phyloP scores from a whole-genome alignment of 768 basidiomycete species.

The Mycena indigotica region DNA sequence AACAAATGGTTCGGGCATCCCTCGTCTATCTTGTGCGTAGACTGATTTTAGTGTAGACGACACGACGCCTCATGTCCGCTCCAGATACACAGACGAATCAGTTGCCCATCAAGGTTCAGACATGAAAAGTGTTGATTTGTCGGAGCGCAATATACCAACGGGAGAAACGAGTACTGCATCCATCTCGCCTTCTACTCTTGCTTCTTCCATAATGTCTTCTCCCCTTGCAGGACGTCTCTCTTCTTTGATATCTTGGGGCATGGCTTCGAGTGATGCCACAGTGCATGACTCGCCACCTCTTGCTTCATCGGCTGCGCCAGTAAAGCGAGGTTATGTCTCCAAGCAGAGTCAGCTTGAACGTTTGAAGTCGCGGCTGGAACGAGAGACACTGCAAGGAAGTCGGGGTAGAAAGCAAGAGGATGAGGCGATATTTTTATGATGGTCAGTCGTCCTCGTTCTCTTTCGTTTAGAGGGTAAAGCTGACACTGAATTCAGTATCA shows the following conservation, averaged over 20 bases:
- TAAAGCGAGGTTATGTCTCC: conserved; percentile 51
- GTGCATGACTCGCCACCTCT: conserved; percentile 22
- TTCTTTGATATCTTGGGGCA: conserved; percentile 58
- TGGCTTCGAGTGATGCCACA: conserved; percentile 32
- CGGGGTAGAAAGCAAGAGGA: conserved; percentile 40
- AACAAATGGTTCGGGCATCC: conserved; percentile 66
- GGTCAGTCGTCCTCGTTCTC: conserved; percentile 26
- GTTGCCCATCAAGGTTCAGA: conserved; percentile 33
- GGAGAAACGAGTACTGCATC: conserved; percentile 20
- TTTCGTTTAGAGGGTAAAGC: neutral
- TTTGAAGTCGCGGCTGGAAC: conserved; percentile 56
- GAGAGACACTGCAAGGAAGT: conserved; percentile 31
- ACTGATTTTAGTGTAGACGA: conserved; percentile 50
- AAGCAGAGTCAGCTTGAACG: conserved; percentile 69
- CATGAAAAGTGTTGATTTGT: conserved; percentile 43
- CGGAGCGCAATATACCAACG: conserved; percentile 31
- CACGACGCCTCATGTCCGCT: conserved; percentile 33
- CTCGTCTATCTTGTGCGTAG: conserved; percentile 59
- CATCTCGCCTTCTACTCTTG: conserved; percentile 20
- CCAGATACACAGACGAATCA: conserved; percentile 42
- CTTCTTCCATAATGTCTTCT: conserved; percentile 49
- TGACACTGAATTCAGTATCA: neutral
- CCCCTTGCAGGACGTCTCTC: conserved; percentile 59
- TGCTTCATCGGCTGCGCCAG: conserved; percentile 23
- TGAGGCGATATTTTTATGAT: conserved; percentile 44